Evolutionary conservation across 805 yeast genomes (phyloP), one percentile per base, ranked within the genome.

Genomic region (Yamadazyma tumulicola): DNA sequence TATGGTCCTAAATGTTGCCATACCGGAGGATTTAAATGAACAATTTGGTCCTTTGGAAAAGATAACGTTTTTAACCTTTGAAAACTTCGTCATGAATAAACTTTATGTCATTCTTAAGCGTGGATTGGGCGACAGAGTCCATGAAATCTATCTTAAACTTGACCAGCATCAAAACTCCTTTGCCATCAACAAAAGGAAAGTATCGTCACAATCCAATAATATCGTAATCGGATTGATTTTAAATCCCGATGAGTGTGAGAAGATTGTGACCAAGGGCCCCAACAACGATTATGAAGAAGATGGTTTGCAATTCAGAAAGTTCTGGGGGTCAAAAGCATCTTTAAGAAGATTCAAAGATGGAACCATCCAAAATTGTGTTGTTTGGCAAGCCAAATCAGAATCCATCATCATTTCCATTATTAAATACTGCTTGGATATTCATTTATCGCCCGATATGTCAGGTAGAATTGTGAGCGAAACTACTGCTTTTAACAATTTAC

Each of bases 331-430:
- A 7, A 81, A 77, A 45, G 79, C 95, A 0, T 85, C 93, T 10
- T 68, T 93, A 37, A 78, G 99, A 67, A 77, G 93, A 55, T 93
- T 91, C 65, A 88, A 85, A 52, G 96, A 93, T 59, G 97, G 97
- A 24, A 69, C 82, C 4, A 88, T 93, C 40, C 81, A 78, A 42
- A 94, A 93, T 59, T 85, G 95, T 55, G 94, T 93, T 37, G 82
- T 88, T 19, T 93, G 97, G 97, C 63, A 74, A 4, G 64, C 75
- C 5, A 46, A 49, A 26, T 59, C 74, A 14, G 80, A 76, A 37
- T 82, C 93, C 1, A 70, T 87, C 5, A 77, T 80, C 10, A 56
- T 77, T 4, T 68, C 81, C 17, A 85, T 91, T 32, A 61, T 82
- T 15, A 72, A 75, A 42, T 84, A 77, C 49, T 67, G 79, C 10